Conservation (phyloP, 2,329 filamentous ascomycete species). For the Ambrosiella beaveri region DNA sequence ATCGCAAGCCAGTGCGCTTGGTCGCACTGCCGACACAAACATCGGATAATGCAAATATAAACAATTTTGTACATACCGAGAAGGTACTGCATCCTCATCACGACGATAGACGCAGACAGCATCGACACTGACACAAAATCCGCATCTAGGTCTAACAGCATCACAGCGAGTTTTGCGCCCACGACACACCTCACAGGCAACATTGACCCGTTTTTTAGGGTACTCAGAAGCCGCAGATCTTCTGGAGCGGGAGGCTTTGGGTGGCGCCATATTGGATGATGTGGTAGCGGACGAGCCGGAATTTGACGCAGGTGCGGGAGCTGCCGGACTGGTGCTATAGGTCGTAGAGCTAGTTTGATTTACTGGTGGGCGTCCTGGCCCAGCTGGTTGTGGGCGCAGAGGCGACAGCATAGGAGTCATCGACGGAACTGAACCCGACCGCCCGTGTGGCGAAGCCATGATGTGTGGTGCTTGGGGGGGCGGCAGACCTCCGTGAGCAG, state of each 20-base stretch:
- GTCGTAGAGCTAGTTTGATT: too few relatives aligned
- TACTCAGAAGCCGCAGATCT: slow-evolving; percentile 4
- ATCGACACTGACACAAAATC: slow-evolving; percentile 13
- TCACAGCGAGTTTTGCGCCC: slow-evolving; percentile 15
- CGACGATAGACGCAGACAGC: slow-evolving; percentile 13
- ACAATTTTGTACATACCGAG: slow-evolving; percentile 6
- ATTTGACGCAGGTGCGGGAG: too few relatives aligned
- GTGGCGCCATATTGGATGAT: background rate
- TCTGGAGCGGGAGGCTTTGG: slow-evolving; percentile 5
- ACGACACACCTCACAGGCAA: slow-evolving; percentile 16
- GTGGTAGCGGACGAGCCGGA: too few relatives aligned
- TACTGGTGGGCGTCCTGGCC: too few relatives aligned
- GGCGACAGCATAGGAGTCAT: too few relatives aligned
- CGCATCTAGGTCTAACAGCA: slow-evolving; percentile 13
- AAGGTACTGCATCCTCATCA: slow-evolving; percentile 5
- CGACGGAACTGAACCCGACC: too few relatives aligned
- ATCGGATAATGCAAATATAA: background rate
- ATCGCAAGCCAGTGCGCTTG: background rate
- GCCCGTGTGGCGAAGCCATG: too few relatives aligned
- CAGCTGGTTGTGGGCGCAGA: too few relatives aligned
- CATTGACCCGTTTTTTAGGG: slow-evolving; percentile 15
- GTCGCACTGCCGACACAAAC: background rate
- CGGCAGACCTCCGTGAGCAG: too few relatives aligned
- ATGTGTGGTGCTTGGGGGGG: too few relatives aligned
- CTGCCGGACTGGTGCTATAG: too few relatives aligned